These are phyloP conservation scores for Zygnema cylindricum DNA, from an alignment of 139 green algal species.

Conservation along the genomic window DNA sequence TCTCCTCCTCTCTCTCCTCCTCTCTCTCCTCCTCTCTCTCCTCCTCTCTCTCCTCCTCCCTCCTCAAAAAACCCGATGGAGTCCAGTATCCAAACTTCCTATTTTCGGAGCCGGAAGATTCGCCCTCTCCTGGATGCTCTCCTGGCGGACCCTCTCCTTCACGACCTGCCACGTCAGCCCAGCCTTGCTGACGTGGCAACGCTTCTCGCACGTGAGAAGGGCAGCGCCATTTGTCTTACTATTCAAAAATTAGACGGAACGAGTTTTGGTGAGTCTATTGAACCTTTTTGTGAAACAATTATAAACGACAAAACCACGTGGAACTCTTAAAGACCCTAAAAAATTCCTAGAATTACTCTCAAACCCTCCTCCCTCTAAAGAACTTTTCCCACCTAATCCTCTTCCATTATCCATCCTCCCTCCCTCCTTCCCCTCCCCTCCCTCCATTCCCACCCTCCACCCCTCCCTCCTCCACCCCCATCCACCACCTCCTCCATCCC, in stretches of 20 bases:
- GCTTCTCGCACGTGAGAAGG: slow-evolving; percentile 42
- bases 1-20: neutral
- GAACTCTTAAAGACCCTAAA: no score
- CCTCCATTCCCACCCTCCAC: no score
- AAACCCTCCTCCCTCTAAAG: no score
- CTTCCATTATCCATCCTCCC: no score
- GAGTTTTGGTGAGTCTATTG: slow-evolving; percentile 5
- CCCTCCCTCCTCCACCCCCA: no score
- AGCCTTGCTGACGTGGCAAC: slow-evolving; percentile 38
- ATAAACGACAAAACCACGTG: no score
- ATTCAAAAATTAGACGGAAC: slow-evolving; percentile 31
- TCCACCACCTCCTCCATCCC: no score
- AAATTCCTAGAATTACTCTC: no score
- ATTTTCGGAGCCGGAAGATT: neutral
- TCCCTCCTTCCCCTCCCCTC: no score
- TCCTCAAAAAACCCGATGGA: slow-evolving; percentile 1
- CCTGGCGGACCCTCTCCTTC: slow-evolving; percentile 27
- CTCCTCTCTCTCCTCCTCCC: neutral
- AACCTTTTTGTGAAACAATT: neutral
- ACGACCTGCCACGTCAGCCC: slow-evolving; percentile 16
- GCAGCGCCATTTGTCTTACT: slow-evolving; percentile 11
- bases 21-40: neutral
- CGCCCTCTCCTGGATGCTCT: slow-evolving; percentile 12
- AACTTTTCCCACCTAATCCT: no score
- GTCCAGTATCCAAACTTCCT: neutral